A percentile compares a stretch with the other conserved stretches of the same genome.
Evolutionary conservation across 148 eudicot genomes (phyloP).

Genomic region (Fagopyrum homotropicum): DNA sequence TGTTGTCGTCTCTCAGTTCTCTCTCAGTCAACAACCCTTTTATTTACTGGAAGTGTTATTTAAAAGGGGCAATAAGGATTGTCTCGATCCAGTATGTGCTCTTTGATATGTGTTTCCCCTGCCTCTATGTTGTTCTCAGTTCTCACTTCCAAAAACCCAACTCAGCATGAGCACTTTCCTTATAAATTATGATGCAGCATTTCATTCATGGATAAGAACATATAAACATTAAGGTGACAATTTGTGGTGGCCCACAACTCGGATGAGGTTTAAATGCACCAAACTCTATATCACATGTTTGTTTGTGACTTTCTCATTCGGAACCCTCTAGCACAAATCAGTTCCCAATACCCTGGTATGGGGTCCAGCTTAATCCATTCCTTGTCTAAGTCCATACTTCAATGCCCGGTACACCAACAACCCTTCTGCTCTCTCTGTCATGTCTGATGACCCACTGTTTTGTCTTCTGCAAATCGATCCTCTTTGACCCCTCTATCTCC

Average conservation of each 20-base stretch:
- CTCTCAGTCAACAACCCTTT: not conserved
- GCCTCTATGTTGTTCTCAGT: too few relatives aligned
- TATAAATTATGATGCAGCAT: not conserved
- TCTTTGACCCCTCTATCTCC: not conserved
- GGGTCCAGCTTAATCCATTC: not conserved
- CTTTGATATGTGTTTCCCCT: too few relatives aligned
- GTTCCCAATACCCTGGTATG: not conserved
- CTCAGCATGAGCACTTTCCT: not conserved
- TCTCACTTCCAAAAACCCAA: not conserved
- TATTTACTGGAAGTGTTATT: not conserved
- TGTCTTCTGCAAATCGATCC: not conserved
- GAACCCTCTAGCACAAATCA: not conserved
- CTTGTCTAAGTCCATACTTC: not conserved
- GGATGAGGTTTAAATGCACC: not conserved
- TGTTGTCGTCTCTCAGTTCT: not conserved
- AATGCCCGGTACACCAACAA: not conserved
- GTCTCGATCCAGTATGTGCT: not conserved
- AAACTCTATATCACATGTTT: not conserved
- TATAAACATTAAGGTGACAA: too few relatives aligned
- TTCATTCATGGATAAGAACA: not conserved
- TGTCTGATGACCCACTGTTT: too few relatives aligned
- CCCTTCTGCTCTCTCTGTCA: not conserved
- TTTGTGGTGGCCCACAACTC: not conserved
- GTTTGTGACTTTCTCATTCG: not conserved
- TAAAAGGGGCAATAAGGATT: not conserved